These are phyloP conservation scores for Teunomyces atbi DNA, from an alignment of 805 yeast species.

Conservation along the genomic window DNA sequence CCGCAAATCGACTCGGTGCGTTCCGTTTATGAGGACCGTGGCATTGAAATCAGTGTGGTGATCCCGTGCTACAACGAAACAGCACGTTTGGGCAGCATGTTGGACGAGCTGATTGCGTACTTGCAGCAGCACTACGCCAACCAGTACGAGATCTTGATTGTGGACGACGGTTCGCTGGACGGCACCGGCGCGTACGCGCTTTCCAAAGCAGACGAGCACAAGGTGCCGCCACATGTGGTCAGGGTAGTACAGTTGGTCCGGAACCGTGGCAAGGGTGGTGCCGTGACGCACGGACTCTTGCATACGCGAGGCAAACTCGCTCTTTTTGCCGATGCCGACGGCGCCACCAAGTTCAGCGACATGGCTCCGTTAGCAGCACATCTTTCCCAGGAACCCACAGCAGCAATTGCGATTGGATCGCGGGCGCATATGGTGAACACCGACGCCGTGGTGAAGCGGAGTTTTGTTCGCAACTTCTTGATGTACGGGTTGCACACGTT, in stretches of 20 bases:
- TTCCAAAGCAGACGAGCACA: slow-evolving; percentile 49
- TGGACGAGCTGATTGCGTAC: slow-evolving; percentile 63
- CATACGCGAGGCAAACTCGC: slow-evolving; percentile 69
- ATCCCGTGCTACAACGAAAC: slow-evolving; percentile 95
- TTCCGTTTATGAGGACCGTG: slow-evolving; percentile 21
- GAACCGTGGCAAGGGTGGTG: slow-evolving; percentile 92
- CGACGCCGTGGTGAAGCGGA: slow-evolving; percentile 94
- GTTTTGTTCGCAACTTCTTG: slow-evolving; percentile 80
- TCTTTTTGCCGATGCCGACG: slow-evolving; percentile 96
- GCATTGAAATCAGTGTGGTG: slow-evolving; percentile 67
- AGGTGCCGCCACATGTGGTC: slow-evolving; percentile 55
- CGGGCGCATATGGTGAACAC: slow-evolving; percentile 96
- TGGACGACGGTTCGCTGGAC: slow-evolving; percentile 91
- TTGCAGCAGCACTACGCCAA: slow-evolving; percentile 37
- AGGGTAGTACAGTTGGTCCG: slow-evolving; percentile 66
- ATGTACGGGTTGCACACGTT: slow-evolving; percentile 91
- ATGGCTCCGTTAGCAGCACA: slow-evolving; percentile 48
- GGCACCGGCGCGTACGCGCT: slow-evolving; percentile 74
- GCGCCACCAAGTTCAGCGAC: slow-evolving; percentile 84
- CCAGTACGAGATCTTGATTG: slow-evolving; percentile 73
- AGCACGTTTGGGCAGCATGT: slow-evolving; percentile 64
- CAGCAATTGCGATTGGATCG: slow-evolving; percentile 83
- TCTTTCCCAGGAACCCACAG: slow-evolving; percentile 33
- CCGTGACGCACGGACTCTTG: slow-evolving; percentile 89
- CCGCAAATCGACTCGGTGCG: slow-evolving; percentile 24